Base-by-base conservation (phyloP, 2,329 filamentous ascomycete species). In the Coniochaeta ligniaria region DNA sequence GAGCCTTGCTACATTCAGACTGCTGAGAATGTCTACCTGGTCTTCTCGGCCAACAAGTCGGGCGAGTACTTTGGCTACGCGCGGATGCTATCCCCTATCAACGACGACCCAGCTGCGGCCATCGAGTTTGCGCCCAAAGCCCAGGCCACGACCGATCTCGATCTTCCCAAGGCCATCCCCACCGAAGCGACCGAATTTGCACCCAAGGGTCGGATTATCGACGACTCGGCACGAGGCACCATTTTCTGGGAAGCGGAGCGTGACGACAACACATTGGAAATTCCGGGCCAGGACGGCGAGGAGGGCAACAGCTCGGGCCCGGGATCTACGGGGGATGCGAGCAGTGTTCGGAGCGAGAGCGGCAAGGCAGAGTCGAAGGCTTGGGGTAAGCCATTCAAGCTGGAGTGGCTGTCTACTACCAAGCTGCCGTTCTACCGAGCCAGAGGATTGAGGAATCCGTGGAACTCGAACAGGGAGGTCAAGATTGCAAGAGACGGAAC, bases 31-130 rank as follows among this genome's bases (percentile, higher is more conserved):
- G 93, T 98, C 1, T 97, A 93, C 69, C 80, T 98, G 33, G 85
- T 98, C 16, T 98, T 98, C 73, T 98, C 94, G 1, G 94, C 94
- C 14, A 98, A 98, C 74, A 97, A 97, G 70, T 97, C 94, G 0
- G 94, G 94, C 14, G 94, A 97, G 73, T 98, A 97, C 71, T 97
- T 95, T 75, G 94, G 94, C 22, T 97, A 96, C 70, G 94, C 93
- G 22, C 86, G 90, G 41, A 98, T 98, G 94, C 78, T 81, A 11
- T 96, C 94, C 24, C 79, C 86, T 4, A 96, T 97, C 68, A 87
- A 89, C 66, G 84, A 93, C 60, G 90, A 96, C 66, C 86, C 88
- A 12, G 81, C 82, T 0, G 84, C 87, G 1, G 84, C 86, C 0
- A 85, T 90, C 57, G 82, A 89, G 69, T 88, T 91, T 73, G 85